Percentiles rank a stretch among this genome's conserved stretches.
Conservation (phyloP, 179 eudicot genomes). For the Heliamphora pulchella region DNA sequence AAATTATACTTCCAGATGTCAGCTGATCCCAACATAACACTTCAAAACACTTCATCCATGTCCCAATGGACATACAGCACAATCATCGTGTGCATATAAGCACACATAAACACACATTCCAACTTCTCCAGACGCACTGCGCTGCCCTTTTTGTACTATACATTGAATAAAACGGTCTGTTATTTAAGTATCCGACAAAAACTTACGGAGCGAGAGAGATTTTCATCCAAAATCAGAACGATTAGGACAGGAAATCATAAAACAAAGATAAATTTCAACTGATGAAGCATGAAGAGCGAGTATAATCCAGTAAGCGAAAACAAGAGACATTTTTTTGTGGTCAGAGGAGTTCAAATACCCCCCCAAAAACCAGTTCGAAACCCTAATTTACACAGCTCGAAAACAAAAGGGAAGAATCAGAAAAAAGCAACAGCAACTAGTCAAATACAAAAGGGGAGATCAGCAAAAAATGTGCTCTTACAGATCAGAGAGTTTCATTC, state of each 20-base stretch:
- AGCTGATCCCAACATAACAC: background rate
- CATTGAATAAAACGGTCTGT: background rate
- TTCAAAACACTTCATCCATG: background rate
- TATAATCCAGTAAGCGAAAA: background rate
- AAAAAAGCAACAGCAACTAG: background rate
- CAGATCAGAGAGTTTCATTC: conserved; percentile 10
- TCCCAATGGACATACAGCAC: background rate
- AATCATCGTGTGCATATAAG: background rate
- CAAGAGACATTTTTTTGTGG: background rate
- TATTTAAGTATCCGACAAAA: background rate
- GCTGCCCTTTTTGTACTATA: background rate
- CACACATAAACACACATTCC: no score
- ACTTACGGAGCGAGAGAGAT: background rate
- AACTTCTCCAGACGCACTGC: no score
- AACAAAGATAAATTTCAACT: conserved; percentile 7
- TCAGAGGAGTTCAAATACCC: background rate
- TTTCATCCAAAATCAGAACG: background rate
- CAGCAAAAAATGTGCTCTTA: conserved; percentile 12
- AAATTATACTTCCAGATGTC: background rate
- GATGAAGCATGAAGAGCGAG: background rate
- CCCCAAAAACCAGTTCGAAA: background rate
- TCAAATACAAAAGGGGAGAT: background rate
- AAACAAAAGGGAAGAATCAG: background rate
- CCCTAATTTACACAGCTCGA: conserved; percentile 16
- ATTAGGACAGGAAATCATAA: background rate